Evolutionary conservation across 2,329 filamentous ascomycete genomes (phyloP), one percentile per base, ranked within the genome.

Genomic region (Colletotrichum sp.): DNA sequence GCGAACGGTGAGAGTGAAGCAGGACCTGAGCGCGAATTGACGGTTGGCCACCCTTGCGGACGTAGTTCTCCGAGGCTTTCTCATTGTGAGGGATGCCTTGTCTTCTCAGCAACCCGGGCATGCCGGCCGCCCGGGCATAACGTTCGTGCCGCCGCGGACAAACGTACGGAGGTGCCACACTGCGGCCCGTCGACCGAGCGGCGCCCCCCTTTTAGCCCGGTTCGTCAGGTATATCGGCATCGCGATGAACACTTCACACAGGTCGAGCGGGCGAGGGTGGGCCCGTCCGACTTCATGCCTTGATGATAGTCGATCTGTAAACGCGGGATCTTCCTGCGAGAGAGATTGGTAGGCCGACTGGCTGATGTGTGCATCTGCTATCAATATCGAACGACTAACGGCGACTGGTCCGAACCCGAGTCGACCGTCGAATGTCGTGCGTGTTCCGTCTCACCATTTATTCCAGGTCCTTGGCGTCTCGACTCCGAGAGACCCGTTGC

Each of bases 61-160:
- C 26, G 36, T 32, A 26, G 68, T 34, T 66, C 60, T 62, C 49
- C 26, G 21, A 65, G n/a, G 8, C 32, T 49, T 16, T 32, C 3
- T n/a, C 4, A 16, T 21, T 26, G 13, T 69, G 63, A 28, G 73
- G 73, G 34, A 34, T 34, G 68, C 67, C 73, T 70, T 66, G 30
- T 57, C 13, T 16, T 8, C 10, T 16, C 8, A n/a, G 10, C 28
- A 62, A 32, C 73, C 59, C 73, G 69, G 63, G 39, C 55, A 76
- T 44, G 69, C 73, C 73, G 73, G 63, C 26, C 69, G 63, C 44
- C 63, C 63, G 32, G 69, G 30, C 69, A 67, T 68, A 26, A 76
- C 44, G 57, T 73, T 64, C 52, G 24, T 59, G 57, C 62, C 57
- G 32, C 63, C n/a, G 28, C 65, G 63, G 57, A n/a, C 32, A 64